Evolutionary conservation across 495 filamentous ascomycete species (phyloP).

Genomic region (Stereocaulon alpinum): DNA sequence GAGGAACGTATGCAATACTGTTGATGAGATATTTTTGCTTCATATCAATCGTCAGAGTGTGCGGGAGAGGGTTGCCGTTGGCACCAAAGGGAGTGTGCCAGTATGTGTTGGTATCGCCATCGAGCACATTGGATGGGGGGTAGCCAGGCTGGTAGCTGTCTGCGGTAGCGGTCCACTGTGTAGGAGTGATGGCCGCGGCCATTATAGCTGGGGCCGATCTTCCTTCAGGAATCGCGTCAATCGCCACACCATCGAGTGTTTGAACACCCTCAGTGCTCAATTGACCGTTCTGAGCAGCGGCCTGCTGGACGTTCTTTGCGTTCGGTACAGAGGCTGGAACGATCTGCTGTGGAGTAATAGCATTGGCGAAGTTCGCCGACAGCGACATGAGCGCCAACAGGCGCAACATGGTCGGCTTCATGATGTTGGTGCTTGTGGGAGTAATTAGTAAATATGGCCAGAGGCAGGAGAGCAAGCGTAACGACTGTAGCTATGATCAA

Average conservation of each 20-base stretch:
- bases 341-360: neutral
- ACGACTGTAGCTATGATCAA: neutral
- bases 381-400: conserved; percentile 1
- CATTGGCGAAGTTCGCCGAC: neutral
- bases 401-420: neutral
- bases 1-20: conserved; percentile 16
- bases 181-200: conserved; percentile 9
- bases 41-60: conserved; percentile 20
- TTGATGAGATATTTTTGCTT: conserved; percentile 14
- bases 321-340: neutral
- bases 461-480: conserved; percentile 2
- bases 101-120: conserved; percentile 13
- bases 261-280: conserved; percentile 5
- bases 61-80: conserved; percentile 8
- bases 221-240: conserved; percentile 13
- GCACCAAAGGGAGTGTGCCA: conserved; percentile 13
- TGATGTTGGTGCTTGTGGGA: neutral
- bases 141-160: conserved; percentile 18
- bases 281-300: neutral
- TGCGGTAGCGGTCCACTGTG: conserved; percentile 16
- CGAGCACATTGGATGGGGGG: conserved; percentile 18
- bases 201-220: conserved; percentile 10
- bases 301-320: conserved; percentile 1
- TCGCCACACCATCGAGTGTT: conserved; percentile 19
- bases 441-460: neutral